Percentiles rank a stretch among this genome's conserved stretches.
Evolutionary conservation across 805 yeast genomes (phyloP).

Genomic region (Wilhelminamyces savonicus): DNA sequence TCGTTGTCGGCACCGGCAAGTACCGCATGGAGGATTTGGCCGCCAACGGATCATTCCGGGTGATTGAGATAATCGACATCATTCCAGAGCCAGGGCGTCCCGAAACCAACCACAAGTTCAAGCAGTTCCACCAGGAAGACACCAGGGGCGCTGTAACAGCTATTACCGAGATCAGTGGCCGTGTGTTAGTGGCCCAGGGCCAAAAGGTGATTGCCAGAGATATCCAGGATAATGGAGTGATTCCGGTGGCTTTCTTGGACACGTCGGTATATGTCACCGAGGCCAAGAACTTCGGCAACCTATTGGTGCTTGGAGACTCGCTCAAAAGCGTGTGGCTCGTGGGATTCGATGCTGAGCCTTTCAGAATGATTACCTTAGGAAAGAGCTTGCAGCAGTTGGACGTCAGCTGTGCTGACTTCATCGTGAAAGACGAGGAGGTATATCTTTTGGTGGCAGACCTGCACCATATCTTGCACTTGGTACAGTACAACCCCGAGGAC

Average conservation of each 20-base stretch:
- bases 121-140: conserved; percentile 63
- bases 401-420: conserved; percentile 69
- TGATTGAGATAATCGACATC: conserved; percentile 72
- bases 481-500: conserved; percentile 91
- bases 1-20: conserved; percentile 75
- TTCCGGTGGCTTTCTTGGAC: conserved; percentile 91
- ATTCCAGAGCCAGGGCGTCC: conserved; percentile 88
- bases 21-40: conserved; percentile 75
- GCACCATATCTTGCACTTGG: conserved; percentile 57
- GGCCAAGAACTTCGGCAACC: conserved; percentile 75
- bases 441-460: conserved; percentile 65
- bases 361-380: conserved; percentile 71
- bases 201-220: conserved; percentile 76
- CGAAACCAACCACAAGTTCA: conserved; percentile 73
- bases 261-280: conserved; percentile 75
- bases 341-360: conserved; percentile 95
- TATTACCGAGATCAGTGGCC: conserved; percentile 73
- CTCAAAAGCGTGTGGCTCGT: conserved; percentile 70
- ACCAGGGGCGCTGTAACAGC: conserved; percentile 81
- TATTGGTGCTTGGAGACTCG: conserved; percentile 77
- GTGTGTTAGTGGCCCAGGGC: conserved; percentile 81
- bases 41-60: conserved; percentile 69
- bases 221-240: conserved; percentile 79
- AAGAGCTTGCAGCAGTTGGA: conserved; percentile 63
- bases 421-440: conserved; percentile 64